Evolutionary conservation across 2,329 filamentous ascomycete genomes (phyloP).

Genomic region (Claviceps sp.): DNA sequence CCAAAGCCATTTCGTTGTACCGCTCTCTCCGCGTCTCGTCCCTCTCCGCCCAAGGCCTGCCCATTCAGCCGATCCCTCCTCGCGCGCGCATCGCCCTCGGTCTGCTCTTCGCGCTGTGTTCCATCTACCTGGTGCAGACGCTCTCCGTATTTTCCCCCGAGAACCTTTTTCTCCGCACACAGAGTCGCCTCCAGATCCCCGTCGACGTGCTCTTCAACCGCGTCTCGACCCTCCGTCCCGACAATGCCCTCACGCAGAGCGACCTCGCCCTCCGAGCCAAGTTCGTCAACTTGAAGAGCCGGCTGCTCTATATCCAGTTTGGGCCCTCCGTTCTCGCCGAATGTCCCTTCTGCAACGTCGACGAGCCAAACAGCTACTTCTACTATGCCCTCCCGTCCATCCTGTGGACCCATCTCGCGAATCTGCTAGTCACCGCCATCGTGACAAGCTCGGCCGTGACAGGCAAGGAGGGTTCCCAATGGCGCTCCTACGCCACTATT

Average conservation of each 20-base stretch:
- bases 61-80: constrained; percentile 41
- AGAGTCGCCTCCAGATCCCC: constrained; percentile 74
- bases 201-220: constrained; percentile 73
- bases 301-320: constrained; percentile 71
- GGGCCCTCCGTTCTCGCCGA: constrained; percentile 60
- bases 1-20: constrained; percentile 52
- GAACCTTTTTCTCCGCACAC: constrained; percentile 68
- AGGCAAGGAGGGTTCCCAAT: constrained; percentile 49
- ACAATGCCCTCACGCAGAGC: constrained; percentile 30
- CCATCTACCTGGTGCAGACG: constrained; percentile 40
- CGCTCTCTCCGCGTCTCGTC: constrained; percentile 37
- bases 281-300: constrained; percentile 57
- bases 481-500: constrained; percentile 59
- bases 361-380: constrained; percentile 57
- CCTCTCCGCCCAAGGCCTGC: constrained; percentile 29
- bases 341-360: constrained; percentile 72
- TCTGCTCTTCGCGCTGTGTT: constrained; percentile 39
- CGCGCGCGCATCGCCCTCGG: constrained; percentile 43
- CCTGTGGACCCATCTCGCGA: constrained; percentile 63
- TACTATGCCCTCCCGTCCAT: constrained; percentile 68
- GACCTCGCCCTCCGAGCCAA: constrained; percentile 56
- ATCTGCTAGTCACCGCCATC: constrained; percentile 58
- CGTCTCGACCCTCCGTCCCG: constrained; percentile 43
- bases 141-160: constrained; percentile 57
- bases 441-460: constrained; percentile 57